phyloP scores from a whole-genome alignment of 192 early-diverging fungal species.

The Coemansia sp. region DNA sequence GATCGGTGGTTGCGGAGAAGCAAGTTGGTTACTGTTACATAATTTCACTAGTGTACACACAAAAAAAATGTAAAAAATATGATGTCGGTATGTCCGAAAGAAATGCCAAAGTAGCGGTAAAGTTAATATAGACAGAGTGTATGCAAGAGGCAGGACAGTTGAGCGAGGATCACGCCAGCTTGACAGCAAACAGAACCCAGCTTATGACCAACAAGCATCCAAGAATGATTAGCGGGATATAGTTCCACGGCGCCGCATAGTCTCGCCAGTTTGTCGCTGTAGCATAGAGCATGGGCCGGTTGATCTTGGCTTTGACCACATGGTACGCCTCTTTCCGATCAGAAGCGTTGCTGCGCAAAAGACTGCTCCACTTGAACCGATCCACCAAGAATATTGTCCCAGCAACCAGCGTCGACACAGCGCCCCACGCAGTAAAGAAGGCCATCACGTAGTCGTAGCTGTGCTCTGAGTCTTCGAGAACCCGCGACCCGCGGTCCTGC shows the following conservation, averaged over 20 bases:
- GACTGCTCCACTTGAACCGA: conserved; percentile 32
- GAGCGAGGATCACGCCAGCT: conserved; percentile 29
- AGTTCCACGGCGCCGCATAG: conserved; percentile 40
- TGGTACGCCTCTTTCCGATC: conserved; percentile 31
- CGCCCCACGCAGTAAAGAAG: conserved; percentile 54
- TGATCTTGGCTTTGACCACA: conserved; percentile 37
- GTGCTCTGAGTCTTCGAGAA: conserved; percentile 35
- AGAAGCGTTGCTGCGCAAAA: conserved; percentile 31
- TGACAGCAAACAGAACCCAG: conserved; percentile 51
- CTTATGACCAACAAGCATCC: conserved; percentile 34
- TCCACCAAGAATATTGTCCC: conserved; percentile 39
- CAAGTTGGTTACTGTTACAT: too few relatives aligned
- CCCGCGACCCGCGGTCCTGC: conserved; percentile 53
- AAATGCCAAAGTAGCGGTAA: background rate
- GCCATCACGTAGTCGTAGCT: conserved; percentile 55
- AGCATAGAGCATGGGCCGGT: conserved; percentile 34
- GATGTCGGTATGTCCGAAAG: background rate
- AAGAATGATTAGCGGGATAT: conserved; percentile 34
- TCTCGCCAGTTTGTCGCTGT: conserved; percentile 43
- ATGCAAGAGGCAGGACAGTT: background rate
- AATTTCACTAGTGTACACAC: background rate
- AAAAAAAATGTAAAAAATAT: background rate
- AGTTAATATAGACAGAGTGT: background rate
- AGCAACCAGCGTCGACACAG: conserved; percentile 37
- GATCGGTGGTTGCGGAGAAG: too few relatives aligned